Conservation (phyloP, 768 basidiomycete genomes). For the Pulveroboletus sp. region DNA sequence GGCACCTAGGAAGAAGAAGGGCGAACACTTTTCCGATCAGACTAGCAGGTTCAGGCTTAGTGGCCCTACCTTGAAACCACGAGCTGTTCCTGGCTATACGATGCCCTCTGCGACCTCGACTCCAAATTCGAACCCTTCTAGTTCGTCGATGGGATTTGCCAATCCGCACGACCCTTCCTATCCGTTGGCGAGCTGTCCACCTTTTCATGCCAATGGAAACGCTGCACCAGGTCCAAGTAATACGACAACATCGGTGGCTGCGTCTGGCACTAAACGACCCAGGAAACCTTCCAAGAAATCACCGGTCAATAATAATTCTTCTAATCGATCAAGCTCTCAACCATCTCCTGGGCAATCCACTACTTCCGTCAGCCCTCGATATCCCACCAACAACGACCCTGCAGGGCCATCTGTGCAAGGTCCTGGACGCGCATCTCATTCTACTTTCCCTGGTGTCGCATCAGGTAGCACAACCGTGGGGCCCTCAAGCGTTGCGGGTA, state of each 20-base stretch:
- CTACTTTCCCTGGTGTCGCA: not conserved
- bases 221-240: constrained; percentile 1
- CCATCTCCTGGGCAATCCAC: constrained; percentile 9
- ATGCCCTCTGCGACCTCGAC: constrained; percentile 35
- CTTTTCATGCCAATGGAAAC: constrained; percentile 4
- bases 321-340: constrained; percentile 2
- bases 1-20: constrained; percentile 32
- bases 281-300: constrained; percentile 14
- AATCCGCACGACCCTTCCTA: not conserved
- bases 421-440: not conserved
- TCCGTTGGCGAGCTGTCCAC: constrained; percentile 1
- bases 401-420: constrained; percentile 1
- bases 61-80: constrained; percentile 14
- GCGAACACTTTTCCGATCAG: constrained; percentile 41
- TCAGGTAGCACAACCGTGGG: constrained; percentile 12
- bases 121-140: constrained; percentile 4
- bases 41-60: constrained; percentile 47
- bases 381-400: constrained; percentile 1
- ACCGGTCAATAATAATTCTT: not conserved
- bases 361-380: constrained; percentile 2
- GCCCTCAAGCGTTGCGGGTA: constrained; percentile 37
- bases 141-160: not conserved
- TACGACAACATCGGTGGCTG: not conserved
- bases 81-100: no score
- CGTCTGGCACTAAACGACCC: constrained; percentile 4